Conservation (phyloP, 1,284 basidiomycete genomes). For the Heterobasidion occidentale region DNA sequence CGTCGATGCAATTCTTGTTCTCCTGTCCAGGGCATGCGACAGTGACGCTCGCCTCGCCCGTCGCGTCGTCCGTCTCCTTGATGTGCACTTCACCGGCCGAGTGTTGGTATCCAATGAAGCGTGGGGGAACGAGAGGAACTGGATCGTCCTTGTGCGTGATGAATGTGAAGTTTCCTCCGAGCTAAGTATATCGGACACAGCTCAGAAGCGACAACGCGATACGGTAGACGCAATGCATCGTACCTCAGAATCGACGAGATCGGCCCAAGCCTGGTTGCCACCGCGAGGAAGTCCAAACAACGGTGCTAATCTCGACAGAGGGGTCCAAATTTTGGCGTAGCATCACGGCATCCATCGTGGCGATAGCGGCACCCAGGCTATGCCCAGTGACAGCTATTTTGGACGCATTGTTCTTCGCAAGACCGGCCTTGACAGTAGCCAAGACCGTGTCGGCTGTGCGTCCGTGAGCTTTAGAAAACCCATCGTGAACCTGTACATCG, state of each 20-base stretch:
- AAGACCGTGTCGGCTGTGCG: constrained; percentile 34
- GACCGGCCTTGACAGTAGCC: constrained; percentile 26
- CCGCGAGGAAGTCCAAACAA: constrained; percentile 37
- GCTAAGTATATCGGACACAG: constrained; percentile 9
- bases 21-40: constrained; percentile 21
- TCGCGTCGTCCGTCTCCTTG: constrained; percentile 16
- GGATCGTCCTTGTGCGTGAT: constrained; percentile 28
- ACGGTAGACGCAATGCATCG: background rate
- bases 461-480: constrained; percentile 37
- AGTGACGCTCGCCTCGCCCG: constrained; percentile 15
- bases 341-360: constrained; percentile 35
- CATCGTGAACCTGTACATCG: constrained; percentile 30
- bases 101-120: constrained; percentile 24
- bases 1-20: constrained; percentile 18
- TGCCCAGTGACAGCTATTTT: constrained; percentile 35
- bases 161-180: constrained; percentile 21
- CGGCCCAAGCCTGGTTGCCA: constrained; percentile 36
- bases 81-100: constrained; percentile 29
- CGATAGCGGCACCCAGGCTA: constrained; percentile 35
- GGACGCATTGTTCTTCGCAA: constrained; percentile 25
- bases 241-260: constrained; percentile 31
- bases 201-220: constrained; percentile 1
- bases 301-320: constrained; percentile 25
- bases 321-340: constrained; percentile 29
- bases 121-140: constrained; percentile 27